Evolutionary conservation across 129 eudicot genomes (phyloP).

Genomic region (Oenanthe sinensis): DNA sequence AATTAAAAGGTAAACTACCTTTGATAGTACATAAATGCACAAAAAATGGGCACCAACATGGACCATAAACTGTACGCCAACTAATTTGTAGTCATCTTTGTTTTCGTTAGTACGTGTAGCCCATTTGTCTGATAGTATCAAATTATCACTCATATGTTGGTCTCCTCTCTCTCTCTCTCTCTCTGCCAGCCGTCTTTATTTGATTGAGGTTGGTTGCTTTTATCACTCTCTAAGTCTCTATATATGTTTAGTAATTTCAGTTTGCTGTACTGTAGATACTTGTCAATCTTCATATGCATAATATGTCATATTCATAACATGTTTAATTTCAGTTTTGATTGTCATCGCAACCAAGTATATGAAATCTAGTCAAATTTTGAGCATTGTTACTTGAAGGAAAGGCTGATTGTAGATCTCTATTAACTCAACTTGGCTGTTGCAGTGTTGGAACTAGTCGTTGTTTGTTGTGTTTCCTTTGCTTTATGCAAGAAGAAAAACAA

Average conservation of each 20-base stretch:
- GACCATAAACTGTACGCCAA: neutral
- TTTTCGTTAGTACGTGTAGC: neutral
- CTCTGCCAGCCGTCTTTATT: neutral
- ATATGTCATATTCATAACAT: too few species aligned
- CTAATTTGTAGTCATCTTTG: neutral
- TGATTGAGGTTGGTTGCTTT: neutral
- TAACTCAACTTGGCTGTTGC: slow-evolving; percentile 37
- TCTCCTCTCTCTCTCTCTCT: neutral
- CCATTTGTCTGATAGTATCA: neutral
- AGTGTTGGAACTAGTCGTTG: slow-evolving; percentile 38
- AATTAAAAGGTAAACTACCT: too few species aligned
- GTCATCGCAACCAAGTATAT: neutral
- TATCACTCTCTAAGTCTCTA: neutral
- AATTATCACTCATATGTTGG: neutral
- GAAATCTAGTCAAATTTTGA: neutral
- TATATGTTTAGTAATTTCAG: neutral
- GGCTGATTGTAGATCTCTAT: slow-evolving; percentile 15
- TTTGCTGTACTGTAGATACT: neutral
- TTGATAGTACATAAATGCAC: too few species aligned
- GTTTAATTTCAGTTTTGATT: too few species aligned
- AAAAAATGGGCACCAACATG: neutral
- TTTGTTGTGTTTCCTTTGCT: slow-evolving; percentile 67
- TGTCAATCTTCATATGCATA: too few species aligned
- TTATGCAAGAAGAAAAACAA: slow-evolving; percentile 38
- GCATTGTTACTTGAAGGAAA: slow-evolving; percentile 4